Base-by-base conservation (phyloP, 1,284 basidiomycete species). In the Ganoderma multipileum region DNA sequence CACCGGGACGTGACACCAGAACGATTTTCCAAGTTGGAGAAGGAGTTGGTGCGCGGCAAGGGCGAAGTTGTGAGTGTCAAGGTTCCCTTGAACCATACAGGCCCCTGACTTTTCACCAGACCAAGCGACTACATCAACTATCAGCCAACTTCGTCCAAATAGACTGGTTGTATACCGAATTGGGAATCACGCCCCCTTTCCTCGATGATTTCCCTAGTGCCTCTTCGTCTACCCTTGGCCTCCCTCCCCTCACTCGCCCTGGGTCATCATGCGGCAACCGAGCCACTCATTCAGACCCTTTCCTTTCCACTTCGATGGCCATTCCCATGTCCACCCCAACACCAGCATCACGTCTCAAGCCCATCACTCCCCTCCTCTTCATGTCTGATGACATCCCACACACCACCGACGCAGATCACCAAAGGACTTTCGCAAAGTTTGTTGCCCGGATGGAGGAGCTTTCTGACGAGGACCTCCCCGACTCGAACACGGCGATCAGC, bases 1-100 rank as follows among this genome's bases (percentile, higher is more conserved):
- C 84, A 87, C 74, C 83, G 85, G 26, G 92, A 95, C 74, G 91
- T 95, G 16, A 90, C 89, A 14, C 90, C 92, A 0, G 92, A 94
- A 70, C 85, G 91, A 12, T 93, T 95, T 76, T 85, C 88, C 44
- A 89, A 84, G 73, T 81, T 96, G 2, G 93, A 95, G 82, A 91
- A 92, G 76, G 93, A 95, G 76, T 84, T 95, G 23, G 88, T 91
- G 3, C 84, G 91, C 64, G 94, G 92, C 20, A 94, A 95, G 78
- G 85, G 85, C 18, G 94, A 95, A 85, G 85, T 94, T 55, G 92
- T 94, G 74, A 77, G 92, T 84, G 8, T 6, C 0, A 12, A 16
- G 23, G 2, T 12, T 18, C 16, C 26, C 44, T 23, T 8, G 23
- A 16, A 36, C 36, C 61, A 23, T 33, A 44, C 36, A 61, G 26